Percentiles rank a stretch among this genome's conserved stretches.
Conservation (phyloP, 805 yeast genomes). For the Yarrowia hollandica region DNA sequence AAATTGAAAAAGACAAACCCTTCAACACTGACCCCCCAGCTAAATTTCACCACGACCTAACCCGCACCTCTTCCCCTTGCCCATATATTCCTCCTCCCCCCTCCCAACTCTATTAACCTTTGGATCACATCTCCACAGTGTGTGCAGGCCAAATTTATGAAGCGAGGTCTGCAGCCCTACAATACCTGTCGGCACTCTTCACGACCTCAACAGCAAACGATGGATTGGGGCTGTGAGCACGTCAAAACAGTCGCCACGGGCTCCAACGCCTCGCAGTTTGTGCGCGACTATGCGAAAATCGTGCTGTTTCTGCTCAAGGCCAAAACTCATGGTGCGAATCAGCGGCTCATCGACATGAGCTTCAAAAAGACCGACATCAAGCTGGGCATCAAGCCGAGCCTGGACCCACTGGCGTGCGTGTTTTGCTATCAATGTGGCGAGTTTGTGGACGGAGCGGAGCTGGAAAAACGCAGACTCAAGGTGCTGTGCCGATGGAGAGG, state of each 20-base stretch:
- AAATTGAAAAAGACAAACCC: no score
- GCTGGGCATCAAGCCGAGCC: slow-evolving; percentile 3
- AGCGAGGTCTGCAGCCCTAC: no score
- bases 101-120: no score
- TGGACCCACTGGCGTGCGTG: slow-evolving; percentile 39
- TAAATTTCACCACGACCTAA: no score
- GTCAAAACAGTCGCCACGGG: slow-evolving; percentile 15
- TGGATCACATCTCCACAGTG: no score
- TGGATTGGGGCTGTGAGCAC: slow-evolving; percentile 29
- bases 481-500: slow-evolving; percentile 17
- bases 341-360: slow-evolving; percentile 17
- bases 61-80: no score
- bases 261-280: slow-evolving; percentile 15
- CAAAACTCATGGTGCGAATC: not conserved
- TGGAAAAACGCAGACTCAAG: slow-evolving; percentile 44
- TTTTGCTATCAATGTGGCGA: slow-evolving; percentile 80
- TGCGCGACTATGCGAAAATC: slow-evolving; percentile 20
- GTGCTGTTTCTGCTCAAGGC: slow-evolving; percentile 16
- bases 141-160: no score
- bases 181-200: no score
- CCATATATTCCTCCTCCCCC: no score
- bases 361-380: slow-evolving; percentile 2
- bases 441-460: slow-evolving; percentile 60
- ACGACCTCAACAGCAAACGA: no score
- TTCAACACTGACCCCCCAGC: no score